A percentile compares a stretch with the other conserved stretches of the same genome.
Conservation (phyloP, 2,329 filamentous ascomycete genomes). For the Epichloe glyceriae region DNA sequence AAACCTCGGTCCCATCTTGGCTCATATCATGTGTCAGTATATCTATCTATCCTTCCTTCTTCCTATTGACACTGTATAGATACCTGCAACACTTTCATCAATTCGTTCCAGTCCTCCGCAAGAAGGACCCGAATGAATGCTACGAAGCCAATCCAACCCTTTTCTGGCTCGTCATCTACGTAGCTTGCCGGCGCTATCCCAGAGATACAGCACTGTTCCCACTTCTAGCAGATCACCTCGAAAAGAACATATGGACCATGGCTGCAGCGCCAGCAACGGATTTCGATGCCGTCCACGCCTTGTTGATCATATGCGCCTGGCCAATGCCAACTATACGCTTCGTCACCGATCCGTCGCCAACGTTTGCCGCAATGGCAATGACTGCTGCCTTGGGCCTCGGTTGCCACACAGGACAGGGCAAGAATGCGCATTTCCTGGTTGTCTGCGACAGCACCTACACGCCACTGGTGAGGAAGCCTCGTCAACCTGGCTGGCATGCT, state of each 20-base stretch:
- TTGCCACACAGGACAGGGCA: conserved; percentile 39
- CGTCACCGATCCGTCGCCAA: conserved; percentile 35
- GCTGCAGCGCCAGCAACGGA: conserved; percentile 29
- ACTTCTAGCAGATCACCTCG: conserved; percentile 34
- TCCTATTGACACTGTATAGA: conserved; percentile 14
- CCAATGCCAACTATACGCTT: conserved; percentile 38
- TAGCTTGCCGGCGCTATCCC: conserved; percentile 36
- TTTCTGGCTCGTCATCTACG: conserved; percentile 42
- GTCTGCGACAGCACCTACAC: conserved; percentile 27
- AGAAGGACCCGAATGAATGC: conserved; percentile 35
- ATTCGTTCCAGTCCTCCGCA: conserved; percentile 37
- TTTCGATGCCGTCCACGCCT: conserved; percentile 36
- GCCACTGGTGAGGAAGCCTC: conserved; percentile 39
- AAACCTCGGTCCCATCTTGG: background rate
- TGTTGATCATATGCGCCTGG: conserved; percentile 39
- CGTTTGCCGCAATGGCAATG: conserved; percentile 32
- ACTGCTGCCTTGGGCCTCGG: conserved; percentile 36
- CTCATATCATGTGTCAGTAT: background rate
- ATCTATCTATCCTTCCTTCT: no score
- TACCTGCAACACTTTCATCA: conserved; percentile 40
- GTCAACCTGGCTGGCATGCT: conserved; percentile 40
- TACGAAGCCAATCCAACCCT: conserved; percentile 35
- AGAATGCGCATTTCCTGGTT: conserved; percentile 33
- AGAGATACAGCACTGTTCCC: conserved; percentile 27
- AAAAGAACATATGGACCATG: conserved; percentile 31